phyloP scores from a whole-genome alignment of 306 rosid species.

The Datisca glomerata region DNA sequence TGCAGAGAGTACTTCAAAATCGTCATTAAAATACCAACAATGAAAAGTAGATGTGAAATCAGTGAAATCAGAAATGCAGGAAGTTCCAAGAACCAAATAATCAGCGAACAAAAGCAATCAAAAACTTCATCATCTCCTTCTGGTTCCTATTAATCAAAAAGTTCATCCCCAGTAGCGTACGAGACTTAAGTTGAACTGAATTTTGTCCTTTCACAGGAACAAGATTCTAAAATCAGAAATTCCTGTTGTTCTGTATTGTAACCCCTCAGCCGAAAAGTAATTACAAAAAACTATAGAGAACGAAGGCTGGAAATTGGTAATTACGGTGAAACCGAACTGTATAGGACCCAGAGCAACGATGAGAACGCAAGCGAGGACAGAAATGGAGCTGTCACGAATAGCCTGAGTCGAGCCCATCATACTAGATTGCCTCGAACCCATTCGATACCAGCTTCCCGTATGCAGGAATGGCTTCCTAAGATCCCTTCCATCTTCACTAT shows the following conservation, averaged over 20 bases:
- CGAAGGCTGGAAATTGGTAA: conserved; percentile 1
- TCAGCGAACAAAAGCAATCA: no score
- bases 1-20: conserved; percentile 24
- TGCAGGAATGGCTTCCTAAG: conserved; percentile 82
- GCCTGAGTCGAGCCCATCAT: conserved; percentile 67
- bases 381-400: conserved; percentile 64
- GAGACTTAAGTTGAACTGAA: background rate
- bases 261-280: no score
- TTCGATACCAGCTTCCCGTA: conserved; percentile 93
- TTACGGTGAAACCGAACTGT: conserved; percentile 96
- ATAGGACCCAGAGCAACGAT: conserved; percentile 95
- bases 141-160: background rate
- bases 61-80: background rate
- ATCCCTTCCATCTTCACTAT: conserved; percentile 64
- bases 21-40: background rate
- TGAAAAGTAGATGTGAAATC: background rate
- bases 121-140: no score
- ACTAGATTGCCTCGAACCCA: conserved; percentile 66
- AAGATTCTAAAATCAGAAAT: background rate
- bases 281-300: no score
- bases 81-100: no score
- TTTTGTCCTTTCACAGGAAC: background rate
- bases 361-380: conserved; percentile 82
- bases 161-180: background rate
- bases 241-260: no score